Conservation (phyloP, 345 rosid genomes). For the Hypericum perforatum region DNA sequence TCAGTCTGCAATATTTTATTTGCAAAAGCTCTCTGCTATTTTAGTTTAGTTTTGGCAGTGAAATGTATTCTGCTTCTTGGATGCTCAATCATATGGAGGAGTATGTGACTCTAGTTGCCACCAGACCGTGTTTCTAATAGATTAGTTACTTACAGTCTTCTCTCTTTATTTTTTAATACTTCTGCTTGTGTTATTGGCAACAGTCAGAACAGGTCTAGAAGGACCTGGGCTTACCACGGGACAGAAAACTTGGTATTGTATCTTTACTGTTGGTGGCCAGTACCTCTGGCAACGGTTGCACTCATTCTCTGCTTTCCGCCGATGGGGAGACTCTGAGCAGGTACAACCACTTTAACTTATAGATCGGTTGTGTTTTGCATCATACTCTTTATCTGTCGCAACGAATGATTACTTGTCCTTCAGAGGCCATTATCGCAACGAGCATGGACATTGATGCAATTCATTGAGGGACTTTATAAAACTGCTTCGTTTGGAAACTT, state of each 20-base stretch:
- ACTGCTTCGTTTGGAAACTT: constrained; percentile 88
- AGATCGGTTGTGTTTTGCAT: not conserved
- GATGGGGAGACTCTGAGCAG: constrained; percentile 99
- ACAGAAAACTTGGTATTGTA: constrained; percentile 87
- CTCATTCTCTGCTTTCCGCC: constrained; percentile 88
- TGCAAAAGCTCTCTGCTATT: too few relatives aligned
- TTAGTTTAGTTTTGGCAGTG: too few relatives aligned
- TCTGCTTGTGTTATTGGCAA: constrained; percentile 10
- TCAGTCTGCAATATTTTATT: too few relatives aligned
- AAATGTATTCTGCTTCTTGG: too few relatives aligned
- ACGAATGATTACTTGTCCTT: constrained; percentile 7
- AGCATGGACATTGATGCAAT: constrained; percentile 70
- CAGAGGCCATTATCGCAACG: constrained; percentile 85
- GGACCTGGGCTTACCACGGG: constrained; percentile 83
- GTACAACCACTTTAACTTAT: constrained; percentile 16
- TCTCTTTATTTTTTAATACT: not conserved
- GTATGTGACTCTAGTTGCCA: too few relatives aligned
- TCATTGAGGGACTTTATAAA: constrained; percentile 76
- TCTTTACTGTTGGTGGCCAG: constrained; percentile 91
- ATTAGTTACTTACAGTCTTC: too few relatives aligned
- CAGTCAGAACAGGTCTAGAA: constrained; percentile 91
- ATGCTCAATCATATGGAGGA: too few relatives aligned
- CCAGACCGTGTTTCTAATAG: too few relatives aligned
- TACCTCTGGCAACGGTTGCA: constrained; percentile 84
- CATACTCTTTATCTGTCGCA: not conserved